A percentile compares a stretch with the other conserved stretches of the same genome.
These are phyloP conservation scores for Lentithecium fluviatile DNA, from an alignment of 495 filamentous ascomycete species.

Conservation along the genomic window DNA sequence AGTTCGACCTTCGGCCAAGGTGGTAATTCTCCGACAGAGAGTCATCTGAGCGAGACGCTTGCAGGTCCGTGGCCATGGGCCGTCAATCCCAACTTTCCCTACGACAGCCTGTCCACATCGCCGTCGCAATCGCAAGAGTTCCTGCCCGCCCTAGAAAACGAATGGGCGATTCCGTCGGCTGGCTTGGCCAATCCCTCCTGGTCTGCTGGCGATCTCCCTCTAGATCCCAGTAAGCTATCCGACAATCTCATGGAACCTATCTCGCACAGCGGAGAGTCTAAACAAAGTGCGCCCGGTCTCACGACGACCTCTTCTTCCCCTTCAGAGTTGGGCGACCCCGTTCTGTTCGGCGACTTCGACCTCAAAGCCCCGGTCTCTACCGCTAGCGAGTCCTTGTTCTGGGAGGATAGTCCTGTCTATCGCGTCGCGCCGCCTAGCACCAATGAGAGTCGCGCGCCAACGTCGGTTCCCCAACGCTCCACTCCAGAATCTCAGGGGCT, in stretches of 20 bases:
- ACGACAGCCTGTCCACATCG: slow-evolving; percentile 34
- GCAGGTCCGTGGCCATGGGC: slow-evolving; percentile 30
- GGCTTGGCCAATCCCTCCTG: slow-evolving; percentile 30
- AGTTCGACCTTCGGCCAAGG: slow-evolving; percentile 20
- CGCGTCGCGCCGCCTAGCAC: slow-evolving; percentile 13
- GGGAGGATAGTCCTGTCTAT: slow-evolving; percentile 33
- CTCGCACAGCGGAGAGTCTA: slow-evolving; percentile 38
- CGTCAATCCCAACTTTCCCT: slow-evolving; percentile 14
- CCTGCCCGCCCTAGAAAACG: slow-evolving; percentile 25
- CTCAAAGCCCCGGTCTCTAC: slow-evolving; percentile 17
- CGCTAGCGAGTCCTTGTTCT: slow-evolving; percentile 22
- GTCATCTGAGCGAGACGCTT: slow-evolving; percentile 22
- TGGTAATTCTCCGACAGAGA: slow-evolving; percentile 28
- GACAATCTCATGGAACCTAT: slow-evolving; percentile 29
- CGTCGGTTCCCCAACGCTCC: slow-evolving; percentile 12
- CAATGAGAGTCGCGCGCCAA: slow-evolving; percentile 15
- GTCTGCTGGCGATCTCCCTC: slow-evolving; percentile 33
- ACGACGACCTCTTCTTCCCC: slow-evolving; percentile 42
- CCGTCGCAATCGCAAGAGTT: slow-evolving; percentile 37
- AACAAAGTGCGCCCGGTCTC: slow-evolving; percentile 36
- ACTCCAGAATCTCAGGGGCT: slow-evolving; percentile 5
- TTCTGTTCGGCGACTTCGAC: slow-evolving; percentile 26
- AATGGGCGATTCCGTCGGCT: slow-evolving; percentile 34
- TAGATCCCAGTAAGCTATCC: slow-evolving; percentile 31
- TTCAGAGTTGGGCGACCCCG: slow-evolving; percentile 41